Conservation (phyloP, 2,329 filamentous ascomycete species). For the Fusarium sp. region DNA sequence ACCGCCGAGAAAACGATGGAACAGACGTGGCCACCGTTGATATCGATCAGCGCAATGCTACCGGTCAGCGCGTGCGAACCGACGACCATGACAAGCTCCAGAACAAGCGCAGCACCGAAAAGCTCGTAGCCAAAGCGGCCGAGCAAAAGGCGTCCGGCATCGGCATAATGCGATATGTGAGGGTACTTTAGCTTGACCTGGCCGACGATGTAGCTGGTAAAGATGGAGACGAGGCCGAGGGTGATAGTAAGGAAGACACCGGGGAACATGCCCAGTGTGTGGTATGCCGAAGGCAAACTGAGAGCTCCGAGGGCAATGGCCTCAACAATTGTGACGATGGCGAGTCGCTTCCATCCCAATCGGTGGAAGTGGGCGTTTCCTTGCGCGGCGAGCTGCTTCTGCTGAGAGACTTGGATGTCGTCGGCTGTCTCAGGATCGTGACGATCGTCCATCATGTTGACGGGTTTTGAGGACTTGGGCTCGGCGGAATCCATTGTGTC, state of each 20-base stretch:
- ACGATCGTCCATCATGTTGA: constrained; percentile 37
- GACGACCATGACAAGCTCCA: constrained; percentile 80
- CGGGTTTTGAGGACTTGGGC: constrained; percentile 15
- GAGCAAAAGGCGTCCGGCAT: constrained; percentile 68
- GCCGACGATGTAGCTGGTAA: constrained; percentile 63
- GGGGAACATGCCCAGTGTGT: constrained; percentile 67
- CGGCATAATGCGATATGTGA: constrained; percentile 60
- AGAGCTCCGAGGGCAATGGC: constrained; percentile 41
- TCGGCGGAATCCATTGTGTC: constrained; percentile 23
- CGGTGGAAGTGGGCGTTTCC: constrained; percentile 43
- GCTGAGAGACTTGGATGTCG: constrained; percentile 37
- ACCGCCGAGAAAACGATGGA: constrained; percentile 58
- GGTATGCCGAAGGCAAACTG: constrained; percentile 67
- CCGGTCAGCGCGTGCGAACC: constrained; percentile 81
- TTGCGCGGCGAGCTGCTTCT: constrained; percentile 38
- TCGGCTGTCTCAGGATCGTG: constrained; percentile 25
- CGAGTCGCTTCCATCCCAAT: constrained; percentile 43
- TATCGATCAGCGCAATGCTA: constrained; percentile 75
- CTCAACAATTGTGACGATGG: constrained; percentile 42
- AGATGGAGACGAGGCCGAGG: constrained; percentile 63
- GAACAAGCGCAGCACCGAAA: constrained; percentile 71
- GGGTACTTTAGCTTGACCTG: constrained; percentile 67
- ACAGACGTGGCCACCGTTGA: constrained; percentile 67
- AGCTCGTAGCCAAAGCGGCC: constrained; percentile 74
- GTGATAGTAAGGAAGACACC: constrained; percentile 61